phyloP scores from a whole-genome alignment of 305 asterid species.

The Fraxinus ornus region DNA sequence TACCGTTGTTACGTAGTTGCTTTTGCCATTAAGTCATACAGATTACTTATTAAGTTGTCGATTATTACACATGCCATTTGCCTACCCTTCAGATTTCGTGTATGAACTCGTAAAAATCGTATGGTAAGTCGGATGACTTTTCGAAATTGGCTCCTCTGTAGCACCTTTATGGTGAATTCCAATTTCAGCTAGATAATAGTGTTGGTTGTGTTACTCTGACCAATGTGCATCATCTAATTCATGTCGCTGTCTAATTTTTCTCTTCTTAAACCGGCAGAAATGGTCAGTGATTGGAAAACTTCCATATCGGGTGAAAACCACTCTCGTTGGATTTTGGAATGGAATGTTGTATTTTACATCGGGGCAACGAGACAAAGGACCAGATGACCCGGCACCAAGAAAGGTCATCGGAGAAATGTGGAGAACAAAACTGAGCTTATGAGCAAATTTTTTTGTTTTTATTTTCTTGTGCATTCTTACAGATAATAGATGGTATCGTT shows the following conservation, averaged over 20 bases:
- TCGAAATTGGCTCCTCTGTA: neutral
- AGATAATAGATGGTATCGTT: neutral
- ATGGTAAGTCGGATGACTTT: neutral
- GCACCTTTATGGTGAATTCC: neutral
- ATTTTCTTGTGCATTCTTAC: neutral
- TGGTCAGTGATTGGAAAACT: slow-evolving; percentile 94
- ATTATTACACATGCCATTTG: neutral
- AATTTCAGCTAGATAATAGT: neutral
- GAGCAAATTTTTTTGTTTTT: slow-evolving; percentile 23
- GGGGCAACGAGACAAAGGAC: slow-evolving; percentile 93
- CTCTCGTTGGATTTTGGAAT: slow-evolving; percentile 89
- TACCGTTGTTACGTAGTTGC: neutral
- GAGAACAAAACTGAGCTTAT: slow-evolving; percentile 69
- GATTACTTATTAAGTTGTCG: neutral
- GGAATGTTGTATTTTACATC: slow-evolving; percentile 94
- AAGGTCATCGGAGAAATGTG: slow-evolving; percentile 93
- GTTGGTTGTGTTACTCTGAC: neutral
- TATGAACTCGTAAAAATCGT: neutral
- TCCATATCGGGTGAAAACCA: slow-evolving; percentile 92
- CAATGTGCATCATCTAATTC: neutral
- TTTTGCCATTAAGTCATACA: neutral
- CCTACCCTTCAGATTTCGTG: neutral
- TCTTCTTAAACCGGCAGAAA: slow-evolving; percentile 46
- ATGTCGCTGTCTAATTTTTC: slow-evolving; percentile 7
- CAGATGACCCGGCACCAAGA: slow-evolving; percentile 77